Conservation (phyloP, 441 rosid genomes). For the Dalechampia spathulata region DNA sequence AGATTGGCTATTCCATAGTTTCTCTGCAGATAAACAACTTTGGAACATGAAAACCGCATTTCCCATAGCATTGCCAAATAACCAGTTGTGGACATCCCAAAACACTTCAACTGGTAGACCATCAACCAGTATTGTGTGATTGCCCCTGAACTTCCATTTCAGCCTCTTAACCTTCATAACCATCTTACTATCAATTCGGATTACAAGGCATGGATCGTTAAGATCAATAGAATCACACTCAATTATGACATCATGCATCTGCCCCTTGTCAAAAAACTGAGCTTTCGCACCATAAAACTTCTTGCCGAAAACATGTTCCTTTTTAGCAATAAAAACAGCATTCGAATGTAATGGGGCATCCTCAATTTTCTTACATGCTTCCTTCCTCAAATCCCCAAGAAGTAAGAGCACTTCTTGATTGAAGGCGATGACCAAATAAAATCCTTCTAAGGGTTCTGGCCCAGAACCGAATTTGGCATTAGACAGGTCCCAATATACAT, state of each 20-base stretch:
- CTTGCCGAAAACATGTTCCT: slow-evolving; percentile 79
- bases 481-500: slow-evolving; percentile 72
- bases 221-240: slow-evolving; percentile 67
- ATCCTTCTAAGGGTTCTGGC: slow-evolving; percentile 73
- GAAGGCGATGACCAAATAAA: slow-evolving; percentile 54
- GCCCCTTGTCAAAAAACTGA: slow-evolving; percentile 61
- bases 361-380: slow-evolving; percentile 64
- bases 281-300: slow-evolving; percentile 61
- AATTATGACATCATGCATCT: slow-evolving; percentile 52
- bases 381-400: slow-evolving; percentile 76
- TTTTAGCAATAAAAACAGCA: slow-evolving; percentile 58
- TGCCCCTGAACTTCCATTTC: slow-evolving; percentile 91
- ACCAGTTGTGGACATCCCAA: slow-evolving; percentile 95
- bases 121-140: slow-evolving; percentile 70
- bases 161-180: slow-evolving; percentile 75
- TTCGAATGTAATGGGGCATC: slow-evolving; percentile 26
- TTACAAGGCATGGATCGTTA: slow-evolving; percentile 63
- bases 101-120: slow-evolving; percentile 79
- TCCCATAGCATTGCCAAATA: slow-evolving; percentile 62
- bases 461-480: slow-evolving; percentile 76
- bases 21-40: slow-evolving; percentile 50
- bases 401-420: slow-evolving; percentile 59
- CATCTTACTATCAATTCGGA: slow-evolving; percentile 67
- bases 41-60: slow-evolving; percentile 89
- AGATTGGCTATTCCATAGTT: slow-evolving; percentile 32